Base-by-base conservation (phyloP, 2,329 filamentous ascomycete species). In the Fusarium luffae region DNA sequence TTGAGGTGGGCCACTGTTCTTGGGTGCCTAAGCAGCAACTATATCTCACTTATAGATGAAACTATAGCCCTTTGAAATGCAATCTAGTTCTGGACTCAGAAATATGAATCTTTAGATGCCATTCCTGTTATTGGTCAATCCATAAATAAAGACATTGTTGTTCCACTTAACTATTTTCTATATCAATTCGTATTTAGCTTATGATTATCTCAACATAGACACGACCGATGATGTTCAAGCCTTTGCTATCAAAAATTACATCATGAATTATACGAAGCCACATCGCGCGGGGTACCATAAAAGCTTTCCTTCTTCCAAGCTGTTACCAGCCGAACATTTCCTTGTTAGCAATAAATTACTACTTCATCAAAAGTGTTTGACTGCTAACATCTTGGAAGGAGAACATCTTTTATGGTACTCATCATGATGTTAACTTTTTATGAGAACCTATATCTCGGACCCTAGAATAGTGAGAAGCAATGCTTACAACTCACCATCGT, bases 401-500 rank as follows among this genome's bases (percentile, higher is more conserved):
- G 18, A n/a, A 12, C 0, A 37, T 5, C 34, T 7, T 37, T 37
- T n/a, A 37, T 37, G 10, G 18, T 37, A 37, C 18, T 37, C 34
- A 12, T 37, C 10, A 3, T 11, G 18, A n/a, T 37, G 10, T 12
- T 7, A n/a, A 37, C 18, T 0, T n/a, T 37, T 6, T n/a, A 37
- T 37, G 18, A 37, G 18, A n/a, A 37, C 34, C 34, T n/a, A 10
- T 11, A 12, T 37, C 18, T 37, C 10, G 18, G 11, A n/a, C 1
- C 10, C 10, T 37, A n/a, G 18, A n/a, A 12, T 18, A 8, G 4
- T 13, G 4, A 7, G 3, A 2, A 14, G 7, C 5, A 16, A 8
- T 2, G 2, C 12, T 63, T 43, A 74, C 9, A 74, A 28, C 16
- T 74, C 72, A 5, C 59, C 62, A n/a, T 54, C 50, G 16, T 58